A percentile compares a stretch with the other conserved stretches of the same genome.
phyloP scores from a whole-genome alignment of 345 rosid genomes.

The Camelina neglecta region DNA sequence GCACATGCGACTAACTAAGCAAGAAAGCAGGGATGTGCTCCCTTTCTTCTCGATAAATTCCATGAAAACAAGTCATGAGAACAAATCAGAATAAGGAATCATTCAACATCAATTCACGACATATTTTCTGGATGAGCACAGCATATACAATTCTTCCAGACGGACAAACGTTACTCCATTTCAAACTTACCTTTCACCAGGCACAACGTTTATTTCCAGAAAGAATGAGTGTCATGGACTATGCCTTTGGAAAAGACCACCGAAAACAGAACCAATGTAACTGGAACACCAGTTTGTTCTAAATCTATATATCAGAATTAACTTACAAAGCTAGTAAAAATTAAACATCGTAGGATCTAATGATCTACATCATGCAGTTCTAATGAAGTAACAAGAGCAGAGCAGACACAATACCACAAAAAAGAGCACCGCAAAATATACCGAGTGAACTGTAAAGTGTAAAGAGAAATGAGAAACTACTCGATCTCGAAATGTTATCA shows the following conservation, averaged over 20 bases:
- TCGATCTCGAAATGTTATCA: slow-evolving; percentile 19
- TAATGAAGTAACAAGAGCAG: slow-evolving; percentile 14
- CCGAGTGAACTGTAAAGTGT: neutral
- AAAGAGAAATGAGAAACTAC: slow-evolving; percentile 2
- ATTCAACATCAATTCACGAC: neutral
- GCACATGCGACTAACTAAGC: slow-evolving; percentile 7
- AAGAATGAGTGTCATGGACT: slow-evolving; percentile 5
- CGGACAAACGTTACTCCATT: neutral
- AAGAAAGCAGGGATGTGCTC: slow-evolving; percentile 2
- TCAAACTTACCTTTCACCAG: slow-evolving; percentile 22
- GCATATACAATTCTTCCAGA: neutral
- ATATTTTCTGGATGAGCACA: slow-evolving; percentile 7
- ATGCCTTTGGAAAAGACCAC: neutral
- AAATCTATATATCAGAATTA: neutral
- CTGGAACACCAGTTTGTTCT: neutral
- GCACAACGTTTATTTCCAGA: slow-evolving; percentile 15
- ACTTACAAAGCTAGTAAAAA: neutral
- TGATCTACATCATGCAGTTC: slow-evolving; percentile 18
- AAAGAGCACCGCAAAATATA: neutral
- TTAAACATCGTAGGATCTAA: neutral
- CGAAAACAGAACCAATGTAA: neutral
- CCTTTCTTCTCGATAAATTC: slow-evolving; percentile 14
- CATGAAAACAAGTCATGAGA: slow-evolving; percentile 27
- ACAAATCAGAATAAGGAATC: slow-evolving; percentile 15
- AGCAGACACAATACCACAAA: slow-evolving; percentile 3